These are phyloP conservation scores for Helianthus tuberosus DNA, from an alignment of 129 eudicot species.

Conservation along the genomic window DNA sequence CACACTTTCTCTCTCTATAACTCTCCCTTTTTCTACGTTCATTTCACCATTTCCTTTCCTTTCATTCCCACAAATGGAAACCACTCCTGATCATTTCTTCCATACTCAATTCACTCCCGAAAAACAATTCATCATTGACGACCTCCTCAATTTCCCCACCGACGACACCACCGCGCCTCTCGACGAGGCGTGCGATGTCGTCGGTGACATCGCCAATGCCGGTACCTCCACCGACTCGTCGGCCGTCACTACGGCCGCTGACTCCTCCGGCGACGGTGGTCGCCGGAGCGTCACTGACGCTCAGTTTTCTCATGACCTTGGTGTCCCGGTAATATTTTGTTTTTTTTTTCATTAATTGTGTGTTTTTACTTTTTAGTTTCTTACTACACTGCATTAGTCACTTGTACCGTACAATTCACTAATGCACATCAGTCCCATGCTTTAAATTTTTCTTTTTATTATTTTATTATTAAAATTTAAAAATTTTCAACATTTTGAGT, in stretches of 20 bases:
- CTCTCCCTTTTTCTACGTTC: conserved; percentile 33
- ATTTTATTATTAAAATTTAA: too few species aligned
- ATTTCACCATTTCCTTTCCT: not conserved
- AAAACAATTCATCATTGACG: conserved; percentile 54
- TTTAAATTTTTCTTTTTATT: too few species aligned
- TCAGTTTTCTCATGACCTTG: conserved; percentile 66
- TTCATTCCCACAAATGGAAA: conserved; percentile 43
- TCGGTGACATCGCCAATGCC: conserved; percentile 1
- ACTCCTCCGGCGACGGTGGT: conserved; percentile 45
- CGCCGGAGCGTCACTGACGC: conserved; percentile 40
- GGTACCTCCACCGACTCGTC: conserved; percentile 43
- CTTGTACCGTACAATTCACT: not conserved
- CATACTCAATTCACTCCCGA: conserved; percentile 8
- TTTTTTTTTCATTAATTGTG: not conserved
- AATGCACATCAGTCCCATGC: too few species aligned
- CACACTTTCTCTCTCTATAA: not conserved
- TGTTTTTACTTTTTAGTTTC: not conserved
- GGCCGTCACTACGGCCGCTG: conserved; percentile 15
- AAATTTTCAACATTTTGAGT: too few species aligned
- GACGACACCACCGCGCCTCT: conserved; percentile 43
- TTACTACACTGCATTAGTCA: not conserved
- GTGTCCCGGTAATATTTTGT: conserved; percentile 60
- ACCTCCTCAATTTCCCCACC: conserved; percentile 77
- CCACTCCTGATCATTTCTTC: conserved; percentile 36
- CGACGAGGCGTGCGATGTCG: not conserved